phyloP scores from a whole-genome alignment of 2,329 filamentous ascomycete genomes.

The Pseudogymnoascus sp. region DNA sequence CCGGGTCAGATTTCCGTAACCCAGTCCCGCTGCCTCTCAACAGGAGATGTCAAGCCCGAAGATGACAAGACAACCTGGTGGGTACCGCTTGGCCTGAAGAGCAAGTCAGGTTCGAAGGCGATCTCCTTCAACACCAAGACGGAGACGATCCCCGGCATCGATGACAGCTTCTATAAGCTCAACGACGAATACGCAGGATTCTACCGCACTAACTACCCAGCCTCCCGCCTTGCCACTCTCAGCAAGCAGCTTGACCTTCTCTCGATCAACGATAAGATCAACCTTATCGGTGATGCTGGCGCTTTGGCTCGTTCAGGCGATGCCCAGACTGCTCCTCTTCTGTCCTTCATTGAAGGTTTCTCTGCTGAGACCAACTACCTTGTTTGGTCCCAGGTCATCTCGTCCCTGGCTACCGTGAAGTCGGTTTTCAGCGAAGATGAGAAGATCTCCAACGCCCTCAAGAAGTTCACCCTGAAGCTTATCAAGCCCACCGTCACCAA shows the following conservation, averaged over 20 bases:
- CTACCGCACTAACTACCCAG: conserved; percentile 89
- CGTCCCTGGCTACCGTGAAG: conserved; percentile 66
- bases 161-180: conserved; percentile 82
- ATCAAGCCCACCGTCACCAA: conserved; percentile 66
- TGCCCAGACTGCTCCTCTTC: conserved; percentile 68
- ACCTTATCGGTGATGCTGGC: conserved; percentile 79
- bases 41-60: conserved; percentile 81
- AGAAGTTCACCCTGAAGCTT: conserved; percentile 70
- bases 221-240: conserved; percentile 71
- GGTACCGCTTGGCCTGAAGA: conserved; percentile 81
- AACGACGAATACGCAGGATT: conserved; percentile 85
- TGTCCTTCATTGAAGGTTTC: conserved; percentile 82
- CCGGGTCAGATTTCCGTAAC: conserved; percentile 71
- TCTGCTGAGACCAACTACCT: conserved; percentile 72
- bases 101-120: conserved; percentile 56
- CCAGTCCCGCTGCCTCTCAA: conserved; percentile 84
- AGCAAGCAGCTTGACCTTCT: conserved; percentile 68
- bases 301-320: conserved; percentile 84
- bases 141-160: conserved; percentile 64
- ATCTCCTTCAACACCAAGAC: conserved; percentile 67
- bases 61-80: conserved; percentile 94
- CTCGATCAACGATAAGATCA: conserved; percentile 82
- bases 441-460: conserved; percentile 60
- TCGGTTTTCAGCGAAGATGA: conserved; percentile 77
- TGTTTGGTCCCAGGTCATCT: conserved; percentile 80